Base-by-base conservation (phyloP, 2,329 filamentous ascomycete genomes). In the Aschersonia sp. region DNA sequence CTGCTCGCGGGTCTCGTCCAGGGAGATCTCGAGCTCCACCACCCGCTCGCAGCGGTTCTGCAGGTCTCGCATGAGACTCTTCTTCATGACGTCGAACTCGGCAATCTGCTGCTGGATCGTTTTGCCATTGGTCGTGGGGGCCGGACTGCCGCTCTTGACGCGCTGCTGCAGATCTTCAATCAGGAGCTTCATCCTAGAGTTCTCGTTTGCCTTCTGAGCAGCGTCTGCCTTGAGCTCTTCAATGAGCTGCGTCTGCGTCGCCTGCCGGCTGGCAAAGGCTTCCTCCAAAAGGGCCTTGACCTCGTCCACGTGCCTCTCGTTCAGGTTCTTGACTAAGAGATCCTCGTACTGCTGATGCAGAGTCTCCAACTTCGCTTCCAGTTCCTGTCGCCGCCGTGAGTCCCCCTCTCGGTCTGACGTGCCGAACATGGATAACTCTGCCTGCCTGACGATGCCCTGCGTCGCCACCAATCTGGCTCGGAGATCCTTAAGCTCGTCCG, bases 1-100 rank as follows among this genome's bases (percentile, higher is more conserved):
- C 69, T 98, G 92, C 71, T 98, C 92, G 48, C 92, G 81, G 1
- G 92, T 96, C 72, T 96, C 89, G 61, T 98, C 92, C 46, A 98
- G 77, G 37, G 87, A 94, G 59, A 98, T 98, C 67, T 98, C 92
- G 31, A 98, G 80, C 72, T 98, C 92, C 14, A 98, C 92, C 35
- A 98, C 89, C 55, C 92, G 83, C 71, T 98, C 92, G 66, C 92
- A 98, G 52, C 92, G 84, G 72, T 98, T 97, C 68, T 98, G 92
- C 55, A 98, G 72, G 67, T 98, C 92, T 49, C 92, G 86, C 92
- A 98, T 98, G 56, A 98, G 74, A 55, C 86, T 94, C 79, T 98
- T 98, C 81, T 98, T 98, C 89, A 98, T 98, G 50, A 87, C 85
- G 66, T 98, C 92, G 58, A 98, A 98, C 63, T 98, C 92, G 50